These are phyloP conservation scores for Trichoderma sp. DNA, from an alignment of 2,329 filamentous ascomycete species.

Conservation along the genomic window DNA sequence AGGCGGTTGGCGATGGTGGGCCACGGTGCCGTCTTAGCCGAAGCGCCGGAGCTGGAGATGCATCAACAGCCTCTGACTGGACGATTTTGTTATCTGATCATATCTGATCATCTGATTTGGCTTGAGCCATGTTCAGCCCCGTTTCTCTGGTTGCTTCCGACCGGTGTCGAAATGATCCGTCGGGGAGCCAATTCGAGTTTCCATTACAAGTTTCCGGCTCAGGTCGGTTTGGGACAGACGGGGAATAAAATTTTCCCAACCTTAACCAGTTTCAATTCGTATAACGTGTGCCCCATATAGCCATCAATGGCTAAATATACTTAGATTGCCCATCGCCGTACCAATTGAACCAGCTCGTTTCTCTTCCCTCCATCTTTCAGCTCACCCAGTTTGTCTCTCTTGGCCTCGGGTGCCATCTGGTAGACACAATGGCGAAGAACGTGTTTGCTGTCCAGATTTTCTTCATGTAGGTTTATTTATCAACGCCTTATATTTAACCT, in stretches of 20 bases:
- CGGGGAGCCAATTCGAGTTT: conserved; percentile 1
- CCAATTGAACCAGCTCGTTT: not conserved
- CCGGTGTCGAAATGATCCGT: conserved; percentile 2
- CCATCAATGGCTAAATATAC: conserved; percentile 1
- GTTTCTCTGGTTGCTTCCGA: not conserved
- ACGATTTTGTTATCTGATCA: conserved; percentile 16
- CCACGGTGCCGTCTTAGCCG: conserved; percentile 19
- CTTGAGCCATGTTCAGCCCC: not conserved
- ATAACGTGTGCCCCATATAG: not conserved
- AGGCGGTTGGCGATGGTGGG: not conserved
- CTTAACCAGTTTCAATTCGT: not conserved
- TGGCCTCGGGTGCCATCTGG: not conserved
- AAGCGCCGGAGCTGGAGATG: conserved; percentile 15
- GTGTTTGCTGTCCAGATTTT: conserved; percentile 76
- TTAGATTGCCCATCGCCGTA: conserved; percentile 5
- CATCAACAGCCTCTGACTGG: not conserved
- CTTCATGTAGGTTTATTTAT: conserved; percentile 59
- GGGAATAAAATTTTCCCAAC: not conserved
- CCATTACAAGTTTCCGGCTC: not conserved
- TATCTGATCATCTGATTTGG: conserved; percentile 23
- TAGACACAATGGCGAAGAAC: conserved; percentile 54
- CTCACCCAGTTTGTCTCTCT: not conserved
- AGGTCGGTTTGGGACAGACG: not conserved
- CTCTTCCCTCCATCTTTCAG: not conserved
- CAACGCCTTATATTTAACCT: not conserved